phyloP scores from a whole-genome alignment of 2,329 filamentous ascomycete genomes.

The Cladosporium sp. region DNA sequence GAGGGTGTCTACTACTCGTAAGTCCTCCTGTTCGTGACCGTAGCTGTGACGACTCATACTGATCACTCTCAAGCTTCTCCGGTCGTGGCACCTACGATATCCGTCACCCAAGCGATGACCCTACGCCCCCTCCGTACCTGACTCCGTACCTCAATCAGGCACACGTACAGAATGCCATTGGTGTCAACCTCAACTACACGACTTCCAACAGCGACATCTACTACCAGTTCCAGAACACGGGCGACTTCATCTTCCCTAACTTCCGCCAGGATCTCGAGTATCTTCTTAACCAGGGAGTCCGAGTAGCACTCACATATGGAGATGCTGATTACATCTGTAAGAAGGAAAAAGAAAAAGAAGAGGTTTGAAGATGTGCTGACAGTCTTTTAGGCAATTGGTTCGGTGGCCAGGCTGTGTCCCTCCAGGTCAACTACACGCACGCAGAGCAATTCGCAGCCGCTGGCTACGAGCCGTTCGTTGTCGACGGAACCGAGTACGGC shows the following conservation, averaged over 20 bases:
- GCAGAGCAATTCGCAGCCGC: slow-evolving; percentile 31
- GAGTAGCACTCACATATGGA: slow-evolving; percentile 44
- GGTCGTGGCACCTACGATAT: slow-evolving; percentile 63
- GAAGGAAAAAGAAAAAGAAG: neutral
- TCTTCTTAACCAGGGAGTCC: slow-evolving; percentile 43
- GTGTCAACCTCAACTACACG: slow-evolving; percentile 60
- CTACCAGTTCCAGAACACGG: slow-evolving; percentile 55
- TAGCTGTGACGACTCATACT: slow-evolving; percentile 40
- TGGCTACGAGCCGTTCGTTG: slow-evolving; percentile 37
- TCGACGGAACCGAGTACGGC: slow-evolving; percentile 43
- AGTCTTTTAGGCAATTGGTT: slow-evolving; percentile 40
- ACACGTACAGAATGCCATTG: slow-evolving; percentile 57
- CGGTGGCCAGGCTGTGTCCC: slow-evolving; percentile 40
- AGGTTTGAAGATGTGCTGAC: neutral
- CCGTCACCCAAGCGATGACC: slow-evolving; percentile 54
- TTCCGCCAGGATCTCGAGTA: slow-evolving; percentile 47
- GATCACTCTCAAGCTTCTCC: slow-evolving; percentile 37
- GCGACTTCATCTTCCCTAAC: slow-evolving; percentile 64
- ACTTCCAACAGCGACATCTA: slow-evolving; percentile 50
- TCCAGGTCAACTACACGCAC: slow-evolving; percentile 41
- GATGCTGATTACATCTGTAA: slow-evolving; percentile 39
- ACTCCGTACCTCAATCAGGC: slow-evolving; percentile 62
- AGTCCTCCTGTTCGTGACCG: slow-evolving; percentile 34
- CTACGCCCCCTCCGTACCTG: slow-evolving; percentile 64
- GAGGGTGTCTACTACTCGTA: slow-evolving; percentile 57